Evolutionary conservation across 2,329 filamentous ascomycete species (phyloP).

Genomic region (Beauveria australis): DNA sequence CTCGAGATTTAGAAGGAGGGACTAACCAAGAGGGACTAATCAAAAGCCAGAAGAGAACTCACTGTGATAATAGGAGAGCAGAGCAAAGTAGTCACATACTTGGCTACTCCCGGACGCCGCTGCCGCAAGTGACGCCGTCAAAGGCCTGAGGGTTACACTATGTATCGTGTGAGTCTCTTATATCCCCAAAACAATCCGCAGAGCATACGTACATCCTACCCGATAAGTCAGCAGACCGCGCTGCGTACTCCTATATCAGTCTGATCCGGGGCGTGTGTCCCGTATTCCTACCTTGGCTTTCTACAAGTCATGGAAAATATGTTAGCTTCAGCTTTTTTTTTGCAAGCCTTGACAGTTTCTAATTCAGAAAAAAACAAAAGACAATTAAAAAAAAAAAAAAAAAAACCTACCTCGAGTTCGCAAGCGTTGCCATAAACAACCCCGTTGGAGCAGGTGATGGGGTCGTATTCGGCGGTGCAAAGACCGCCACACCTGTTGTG

Average conservation of each 20-base stretch:
- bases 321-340: background rate
- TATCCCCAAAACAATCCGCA: background rate
- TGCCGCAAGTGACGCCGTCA: background rate
- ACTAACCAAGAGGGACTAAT: too few relatives aligned
- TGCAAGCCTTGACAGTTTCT: background rate
- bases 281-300: background rate
- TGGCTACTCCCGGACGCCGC: background rate
- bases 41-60: too few relatives aligned
- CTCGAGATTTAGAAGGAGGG: too few relatives aligned
- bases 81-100: too few relatives aligned
- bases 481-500: background rate
- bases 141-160: background rate
- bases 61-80: too few relatives aligned
- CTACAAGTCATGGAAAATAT: background rate
- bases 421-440: background rate
- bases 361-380: too few relatives aligned
- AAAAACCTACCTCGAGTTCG: background rate
- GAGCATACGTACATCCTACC: background rate
- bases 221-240: background rate
- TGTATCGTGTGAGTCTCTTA: background rate
- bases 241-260: background rate
- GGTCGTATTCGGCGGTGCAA: background rate
- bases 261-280: background rate
- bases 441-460: background rate
- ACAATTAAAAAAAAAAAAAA: too few relatives aligned